Percentiles rank a stretch among this genome's conserved stretches.
Conservation (phyloP, 176 grass and related monocot genomes). For the Tillandsia leiboldiana region DNA sequence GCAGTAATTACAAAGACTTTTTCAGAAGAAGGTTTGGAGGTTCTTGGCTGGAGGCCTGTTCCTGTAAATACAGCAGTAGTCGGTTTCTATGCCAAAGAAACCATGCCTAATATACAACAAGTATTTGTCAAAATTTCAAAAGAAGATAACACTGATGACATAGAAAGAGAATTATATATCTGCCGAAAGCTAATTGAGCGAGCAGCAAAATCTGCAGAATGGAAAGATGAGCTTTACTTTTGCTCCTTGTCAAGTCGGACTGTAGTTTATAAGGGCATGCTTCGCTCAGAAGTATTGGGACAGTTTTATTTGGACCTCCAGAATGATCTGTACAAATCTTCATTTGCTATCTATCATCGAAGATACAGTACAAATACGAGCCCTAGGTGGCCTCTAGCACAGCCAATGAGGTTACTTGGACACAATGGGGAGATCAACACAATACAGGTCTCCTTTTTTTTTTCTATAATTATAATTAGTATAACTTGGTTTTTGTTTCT, state of each 20-base stretch:
- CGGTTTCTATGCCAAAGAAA: conserved; percentile 83
- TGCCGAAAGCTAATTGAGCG: conserved; percentile 86
- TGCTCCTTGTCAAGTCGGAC: conserved; percentile 86
- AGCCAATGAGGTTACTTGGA: conserved; percentile 97
- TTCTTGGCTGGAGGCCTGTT: conserved; percentile 89
- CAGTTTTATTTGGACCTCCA: conserved; percentile 93
- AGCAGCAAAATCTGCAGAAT: conserved; percentile 50
- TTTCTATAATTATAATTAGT: conserved; percentile 12
- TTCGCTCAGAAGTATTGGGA: conserved; percentile 91
- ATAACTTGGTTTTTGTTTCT: conserved; percentile 2
- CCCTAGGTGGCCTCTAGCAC: conserved; percentile 98
- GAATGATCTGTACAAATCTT: conserved; percentile 71
- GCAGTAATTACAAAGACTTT: conserved; percentile 80
- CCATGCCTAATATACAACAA: conserved; percentile 90
- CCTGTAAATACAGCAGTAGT: conserved; percentile 73
- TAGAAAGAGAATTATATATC: conserved; percentile 95
- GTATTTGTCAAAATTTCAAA: conserved; percentile 80
- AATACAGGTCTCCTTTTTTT: conserved; percentile 64
- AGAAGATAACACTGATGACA: conserved; percentile 87
- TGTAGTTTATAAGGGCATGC: conserved; percentile 98
- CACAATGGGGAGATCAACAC: conserved; percentile 99
- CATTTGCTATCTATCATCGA: conserved; percentile 97
- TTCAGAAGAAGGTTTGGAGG: conserved; percentile 80
- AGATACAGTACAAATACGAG: conserved; percentile 99
- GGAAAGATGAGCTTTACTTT: conserved; percentile 90